Conservation (phyloP, 148 eudicot species). For the Beta vulgaris region DNA sequence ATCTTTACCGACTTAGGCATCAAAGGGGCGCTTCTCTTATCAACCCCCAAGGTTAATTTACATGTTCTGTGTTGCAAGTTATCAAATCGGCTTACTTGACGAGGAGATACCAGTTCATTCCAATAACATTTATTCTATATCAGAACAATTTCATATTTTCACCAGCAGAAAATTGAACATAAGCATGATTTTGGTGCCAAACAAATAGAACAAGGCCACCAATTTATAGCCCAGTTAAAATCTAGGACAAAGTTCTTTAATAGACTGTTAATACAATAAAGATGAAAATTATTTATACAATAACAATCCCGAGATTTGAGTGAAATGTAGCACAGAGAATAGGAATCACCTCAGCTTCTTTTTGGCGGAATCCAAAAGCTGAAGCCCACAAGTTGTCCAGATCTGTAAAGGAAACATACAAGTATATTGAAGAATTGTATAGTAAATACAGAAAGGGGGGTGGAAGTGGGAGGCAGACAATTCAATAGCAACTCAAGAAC, state of each 20-base stretch:
- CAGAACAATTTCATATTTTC: not conserved
- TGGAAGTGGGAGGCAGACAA: not conserved
- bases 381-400: constrained; percentile 37
- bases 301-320: not conserved
- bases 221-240: not conserved
- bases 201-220: not conserved
- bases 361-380: constrained; percentile 35
- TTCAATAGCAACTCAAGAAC: not conserved
- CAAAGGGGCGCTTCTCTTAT: too few species aligned
- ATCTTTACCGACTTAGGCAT: too few species aligned
- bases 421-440: too few species aligned
- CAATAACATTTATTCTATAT: too few species aligned
- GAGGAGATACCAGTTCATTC: too few species aligned
- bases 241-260: not conserved
- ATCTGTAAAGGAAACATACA: constrained; percentile 27
- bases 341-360: constrained; percentile 29
- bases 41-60: too few species aligned
- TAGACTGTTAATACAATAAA: not conserved
- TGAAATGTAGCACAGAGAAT: constrained; percentile 1
- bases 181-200: not conserved
- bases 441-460: not conserved
- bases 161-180: too few species aligned
- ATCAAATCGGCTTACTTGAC: too few species aligned
- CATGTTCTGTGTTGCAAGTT: too few species aligned
- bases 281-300: not conserved